phyloP scores from a whole-genome alignment of 2,329 filamentous ascomycete genomes.

The Aspergillus felis region DNA sequence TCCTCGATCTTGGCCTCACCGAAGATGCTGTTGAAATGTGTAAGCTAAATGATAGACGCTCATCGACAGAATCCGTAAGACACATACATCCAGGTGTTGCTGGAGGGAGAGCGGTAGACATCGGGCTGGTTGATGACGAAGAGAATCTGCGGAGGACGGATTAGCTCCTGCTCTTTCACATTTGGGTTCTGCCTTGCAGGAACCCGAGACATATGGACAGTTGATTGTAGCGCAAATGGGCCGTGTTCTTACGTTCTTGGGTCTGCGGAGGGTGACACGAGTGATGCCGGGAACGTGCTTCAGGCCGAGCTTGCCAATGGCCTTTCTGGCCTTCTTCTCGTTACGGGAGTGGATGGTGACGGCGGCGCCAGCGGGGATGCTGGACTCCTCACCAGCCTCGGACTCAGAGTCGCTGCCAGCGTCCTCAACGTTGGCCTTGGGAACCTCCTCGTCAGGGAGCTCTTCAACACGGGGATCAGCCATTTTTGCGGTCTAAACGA shows the following conservation, averaged over 20 bases:
- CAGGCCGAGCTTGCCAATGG: conserved; percentile 95
- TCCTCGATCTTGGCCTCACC: conserved; percentile 99
- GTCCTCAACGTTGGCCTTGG: conserved; percentile 78
- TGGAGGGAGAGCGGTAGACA: conserved; percentile 98
- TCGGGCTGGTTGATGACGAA: conserved; percentile 99
- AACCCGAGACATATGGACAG: not conserved
- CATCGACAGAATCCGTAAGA: not conserved
- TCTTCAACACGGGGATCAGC: conserved; percentile 98
- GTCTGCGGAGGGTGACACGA: conserved; percentile 92
- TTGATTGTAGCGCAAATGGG: conserved; percentile 10
- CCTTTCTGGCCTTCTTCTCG: conserved; percentile 99
- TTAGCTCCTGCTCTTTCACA: conserved; percentile 13
- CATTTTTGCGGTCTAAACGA: conserved; percentile 58
- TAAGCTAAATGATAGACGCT: conserved; percentile 18
- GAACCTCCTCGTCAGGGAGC: conserved; percentile 79
- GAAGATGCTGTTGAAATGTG: conserved; percentile 68
- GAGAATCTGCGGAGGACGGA: conserved; percentile 65
- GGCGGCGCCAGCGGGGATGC: conserved; percentile 77
- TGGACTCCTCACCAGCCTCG: conserved; percentile 54
- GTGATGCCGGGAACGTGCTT: conserved; percentile 97
- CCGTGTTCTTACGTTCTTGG: conserved; percentile 80
- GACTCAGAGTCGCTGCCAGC: conserved; percentile 51
- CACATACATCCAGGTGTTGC: conserved; percentile 99
- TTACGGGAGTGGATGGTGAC: conserved; percentile 96
- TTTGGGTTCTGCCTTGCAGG: not conserved